Percentiles rank a stretch among this genome's conserved stretches.
Evolutionary conservation across 495 filamentous ascomycete genomes (phyloP).

Genomic region (Aspergillus heteromorphus): DNA sequence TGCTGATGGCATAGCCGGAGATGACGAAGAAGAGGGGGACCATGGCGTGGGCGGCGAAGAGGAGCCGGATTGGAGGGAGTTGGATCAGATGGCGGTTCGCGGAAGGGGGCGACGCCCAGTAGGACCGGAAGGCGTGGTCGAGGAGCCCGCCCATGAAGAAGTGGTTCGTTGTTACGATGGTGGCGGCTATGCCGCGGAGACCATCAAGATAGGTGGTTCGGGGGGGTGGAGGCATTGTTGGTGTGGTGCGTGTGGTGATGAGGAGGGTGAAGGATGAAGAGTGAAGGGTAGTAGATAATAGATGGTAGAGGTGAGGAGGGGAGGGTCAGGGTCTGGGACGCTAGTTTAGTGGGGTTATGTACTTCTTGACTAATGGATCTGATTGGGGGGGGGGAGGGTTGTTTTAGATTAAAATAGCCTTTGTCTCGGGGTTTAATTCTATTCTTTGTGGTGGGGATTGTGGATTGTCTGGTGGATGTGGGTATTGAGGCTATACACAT

Average conservation of each 20-base stretch:
- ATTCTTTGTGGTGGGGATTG: no score
- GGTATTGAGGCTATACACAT: no score
- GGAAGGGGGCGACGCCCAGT: constrained; percentile 23
- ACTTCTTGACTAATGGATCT: neutral
- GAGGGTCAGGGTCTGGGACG: neutral
- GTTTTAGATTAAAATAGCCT: no score
- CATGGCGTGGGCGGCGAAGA: constrained; percentile 53
- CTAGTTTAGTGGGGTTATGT: neutral
- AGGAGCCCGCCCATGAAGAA: constrained; percentile 17
- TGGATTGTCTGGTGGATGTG: no score
- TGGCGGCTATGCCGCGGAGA: constrained; percentile 20
- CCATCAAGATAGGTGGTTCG: constrained; percentile 21
- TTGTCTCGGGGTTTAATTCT: neutral
- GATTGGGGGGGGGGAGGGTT: no score
- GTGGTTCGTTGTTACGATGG: constrained; percentile 18
- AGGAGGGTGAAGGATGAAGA: neutral
- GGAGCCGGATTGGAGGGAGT: constrained; percentile 48
- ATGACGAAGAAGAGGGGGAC: constrained; percentile 60
- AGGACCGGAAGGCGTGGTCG: constrained; percentile 19
- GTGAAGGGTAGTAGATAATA: no score
- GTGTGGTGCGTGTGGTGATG: neutral
- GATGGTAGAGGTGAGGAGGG: neutral
- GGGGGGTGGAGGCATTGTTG: neutral
- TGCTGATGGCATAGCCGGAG: constrained; percentile 52
- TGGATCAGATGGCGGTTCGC: constrained; percentile 45